These are phyloP conservation scores for Cryptococcus maquisensis DNA, from an alignment of 1,284 basidiomycete genomes.

Conservation along the genomic window DNA sequence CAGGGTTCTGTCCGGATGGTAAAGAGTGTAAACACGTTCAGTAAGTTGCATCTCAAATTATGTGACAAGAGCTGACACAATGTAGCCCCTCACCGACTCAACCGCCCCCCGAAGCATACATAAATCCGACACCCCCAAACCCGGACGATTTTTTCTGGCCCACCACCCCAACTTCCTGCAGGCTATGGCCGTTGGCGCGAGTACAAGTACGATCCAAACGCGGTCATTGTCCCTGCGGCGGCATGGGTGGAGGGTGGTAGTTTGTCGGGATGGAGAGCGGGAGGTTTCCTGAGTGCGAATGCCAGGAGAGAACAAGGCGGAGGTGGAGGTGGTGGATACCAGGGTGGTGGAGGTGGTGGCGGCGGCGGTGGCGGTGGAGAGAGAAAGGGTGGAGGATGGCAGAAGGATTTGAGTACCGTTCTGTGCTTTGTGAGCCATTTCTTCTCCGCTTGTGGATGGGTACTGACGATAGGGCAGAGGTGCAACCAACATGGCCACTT, in stretches of 20 bases:
- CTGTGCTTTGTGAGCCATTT: conserved; percentile 75
- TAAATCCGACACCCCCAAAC: conserved; percentile 69
- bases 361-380: conserved; percentile 32
- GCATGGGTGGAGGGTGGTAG: conserved; percentile 44
- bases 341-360: conserved; percentile 17
- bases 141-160: conserved; percentile 69
- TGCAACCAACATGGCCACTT: conserved; percentile 76
- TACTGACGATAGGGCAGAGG: conserved; percentile 7
- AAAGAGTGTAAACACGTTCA: conserved; percentile 86
- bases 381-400: conserved; percentile 37
- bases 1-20: conserved; percentile 93
- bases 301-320: conserved; percentile 38
- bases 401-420: conserved; percentile 66
- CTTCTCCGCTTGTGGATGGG: neutral
- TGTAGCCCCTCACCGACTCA: conserved; percentile 38
- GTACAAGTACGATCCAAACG: conserved; percentile 67
- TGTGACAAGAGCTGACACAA: neutral
- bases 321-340: conserved; percentile 14
- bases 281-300: conserved; percentile 35
- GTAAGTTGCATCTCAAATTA: conserved; percentile 55
- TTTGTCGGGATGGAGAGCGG: conserved; percentile 38
- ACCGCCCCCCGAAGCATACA: conserved; percentile 70
- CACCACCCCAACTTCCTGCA: conserved; percentile 66
- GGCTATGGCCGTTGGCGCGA: conserved; percentile 72
- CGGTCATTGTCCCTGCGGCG: conserved; percentile 38